Percentiles rank a stretch among this genome's conserved stretches.
Conservation (phyloP, 2,329 filamentous ascomycete genomes). For the Rhynchosporium secalis region DNA sequence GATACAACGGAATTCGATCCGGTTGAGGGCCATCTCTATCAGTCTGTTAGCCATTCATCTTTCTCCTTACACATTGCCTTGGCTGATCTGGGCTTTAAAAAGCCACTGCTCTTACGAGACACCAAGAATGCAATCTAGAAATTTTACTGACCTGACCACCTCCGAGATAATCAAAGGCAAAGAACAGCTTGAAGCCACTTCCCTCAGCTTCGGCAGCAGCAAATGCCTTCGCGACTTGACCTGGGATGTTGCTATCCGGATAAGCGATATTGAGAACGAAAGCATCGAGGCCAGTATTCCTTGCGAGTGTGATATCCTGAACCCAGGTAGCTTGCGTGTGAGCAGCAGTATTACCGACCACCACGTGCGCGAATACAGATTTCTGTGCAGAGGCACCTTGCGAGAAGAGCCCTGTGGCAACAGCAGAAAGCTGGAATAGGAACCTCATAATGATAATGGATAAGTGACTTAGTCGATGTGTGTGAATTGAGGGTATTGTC, state of each 20-base stretch:
- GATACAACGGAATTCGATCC: slow-evolving; percentile 32
- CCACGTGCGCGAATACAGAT: slow-evolving; percentile 38
- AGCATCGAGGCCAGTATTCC: slow-evolving; percentile 43
- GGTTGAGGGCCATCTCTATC: slow-evolving; percentile 32
- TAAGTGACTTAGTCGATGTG: background rate
- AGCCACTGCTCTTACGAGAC: background rate
- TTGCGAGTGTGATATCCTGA: slow-evolving; percentile 39
- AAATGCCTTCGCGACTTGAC: slow-evolving; percentile 41
- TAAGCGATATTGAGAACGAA: slow-evolving; percentile 42
- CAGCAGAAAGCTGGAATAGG: slow-evolving; percentile 10
- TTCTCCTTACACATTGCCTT: background rate
- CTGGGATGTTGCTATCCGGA: slow-evolving; percentile 38
- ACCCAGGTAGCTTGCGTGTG: slow-evolving; percentile 39
- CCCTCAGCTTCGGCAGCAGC: slow-evolving; percentile 37
- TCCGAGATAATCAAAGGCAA: slow-evolving; percentile 40
- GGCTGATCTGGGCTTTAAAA: background rate
- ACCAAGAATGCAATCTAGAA: too few relatives aligned
- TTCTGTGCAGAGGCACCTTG: slow-evolving; percentile 28
- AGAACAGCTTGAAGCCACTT: slow-evolving; percentile 39
- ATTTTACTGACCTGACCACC: slow-evolving; percentile 22
- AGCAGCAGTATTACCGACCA: slow-evolving; percentile 39
- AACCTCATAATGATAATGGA: slow-evolving; percentile 21
- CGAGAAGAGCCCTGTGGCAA: slow-evolving; percentile 15
- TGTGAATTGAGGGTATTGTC: background rate
- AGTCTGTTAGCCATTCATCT: background rate